Evolutionary conservation across 1,139 yeast genomes (phyloP), one percentile per base, ranked within the genome.

Genomic region (Pneumocystis wakefieldiae): DNA sequence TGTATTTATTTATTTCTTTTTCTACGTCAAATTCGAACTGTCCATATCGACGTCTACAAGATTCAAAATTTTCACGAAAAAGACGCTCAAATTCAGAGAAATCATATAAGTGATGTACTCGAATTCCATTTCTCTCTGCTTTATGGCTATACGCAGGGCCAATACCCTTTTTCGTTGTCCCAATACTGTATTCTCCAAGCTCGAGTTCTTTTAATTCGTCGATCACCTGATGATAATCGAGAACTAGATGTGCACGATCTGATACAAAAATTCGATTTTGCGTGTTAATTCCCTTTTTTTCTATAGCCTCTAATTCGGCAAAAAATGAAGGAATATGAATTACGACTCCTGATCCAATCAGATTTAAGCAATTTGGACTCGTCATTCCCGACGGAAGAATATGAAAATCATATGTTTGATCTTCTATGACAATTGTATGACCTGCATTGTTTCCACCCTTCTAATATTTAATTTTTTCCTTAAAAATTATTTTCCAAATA

Each of bases 101-200:
- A 41, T 96, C 89, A 57, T 90, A 95, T 72, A 92, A 82, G 77
- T 92, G 98, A 77, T 92, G 98, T 66, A 92, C 95, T 76, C 99
- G 83, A 70, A 92, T 80, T 73, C 99, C 99, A 39, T 97, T 89
- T 77, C 99, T 85, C 24, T 96, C 86, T 64, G 96, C 96, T 79
- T 92, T 92, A 70, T 98, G 90, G 59, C 97, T 86, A 76, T 92
- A 92, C 59, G 98, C 86, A 70, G 99, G 99, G 65, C 99, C 99
- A 73, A 92, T 92, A 76, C 99, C 99, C 76, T 94, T 92, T 73
- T 97, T 97, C 62, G 99, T 92, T 68, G 99, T 92, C 70, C 99
- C 99, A 72, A 92, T 92, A 59, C 95, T 84, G 77, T 89, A 90
- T 67, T 82, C 80, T 41, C 92, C 84, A 65, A 94, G 81, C 76